These are phyloP conservation scores for Tolypocladium capitatum DNA, from an alignment of 2,329 filamentous ascomycete species.

Conservation along the genomic window DNA sequence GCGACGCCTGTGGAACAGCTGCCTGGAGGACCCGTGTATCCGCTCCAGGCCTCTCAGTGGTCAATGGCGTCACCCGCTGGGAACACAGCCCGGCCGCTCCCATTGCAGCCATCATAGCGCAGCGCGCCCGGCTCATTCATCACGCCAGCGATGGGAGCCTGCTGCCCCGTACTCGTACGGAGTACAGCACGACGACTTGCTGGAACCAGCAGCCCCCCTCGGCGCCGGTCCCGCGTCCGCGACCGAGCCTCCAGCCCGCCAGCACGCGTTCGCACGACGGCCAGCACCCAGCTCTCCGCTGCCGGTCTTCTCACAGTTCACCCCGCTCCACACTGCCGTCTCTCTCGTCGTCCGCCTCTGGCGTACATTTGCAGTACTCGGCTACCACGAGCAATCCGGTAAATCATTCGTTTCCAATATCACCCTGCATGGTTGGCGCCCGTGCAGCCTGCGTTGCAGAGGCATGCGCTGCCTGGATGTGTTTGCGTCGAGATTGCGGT, in stretches of 20 bases:
- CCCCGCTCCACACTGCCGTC: background rate
- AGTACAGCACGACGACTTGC: background rate
- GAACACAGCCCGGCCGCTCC: background rate
- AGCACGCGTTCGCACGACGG: background rate
- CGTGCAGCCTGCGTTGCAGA: background rate
- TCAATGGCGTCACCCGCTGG: background rate
- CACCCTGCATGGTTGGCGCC: background rate
- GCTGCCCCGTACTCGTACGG: no score
- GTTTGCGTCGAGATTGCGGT: background rate
- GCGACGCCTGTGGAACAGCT: background rate
- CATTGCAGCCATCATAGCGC: background rate
- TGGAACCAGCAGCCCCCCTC: background rate
- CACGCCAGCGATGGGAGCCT: background rate
- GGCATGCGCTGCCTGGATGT: background rate
- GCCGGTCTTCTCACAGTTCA: background rate
- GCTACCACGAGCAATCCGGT: background rate
- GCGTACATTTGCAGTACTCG: background rate
- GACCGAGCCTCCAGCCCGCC: background rate
- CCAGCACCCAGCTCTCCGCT: background rate
- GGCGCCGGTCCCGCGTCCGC: background rate
- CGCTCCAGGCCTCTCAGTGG: background rate
- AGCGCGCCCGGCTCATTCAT: background rate
- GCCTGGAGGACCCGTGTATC: no score
- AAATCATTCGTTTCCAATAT: background rate
- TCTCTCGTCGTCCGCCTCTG: background rate